phyloP scores from a whole-genome alignment of 805 yeast genomes.

The Metschnikowia picachoensis region DNA sequence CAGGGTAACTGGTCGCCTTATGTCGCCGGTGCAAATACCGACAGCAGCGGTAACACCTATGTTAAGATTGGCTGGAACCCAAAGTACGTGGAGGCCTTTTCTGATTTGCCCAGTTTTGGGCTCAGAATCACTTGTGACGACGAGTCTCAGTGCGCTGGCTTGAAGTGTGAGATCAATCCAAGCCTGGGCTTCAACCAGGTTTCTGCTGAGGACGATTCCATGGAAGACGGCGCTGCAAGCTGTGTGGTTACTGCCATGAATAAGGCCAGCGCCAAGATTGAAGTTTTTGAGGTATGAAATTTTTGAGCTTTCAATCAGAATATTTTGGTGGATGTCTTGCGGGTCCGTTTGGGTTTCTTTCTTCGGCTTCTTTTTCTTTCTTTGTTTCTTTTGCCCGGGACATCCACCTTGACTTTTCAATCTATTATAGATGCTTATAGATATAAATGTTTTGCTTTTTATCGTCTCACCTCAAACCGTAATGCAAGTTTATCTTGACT shows the following conservation, averaged over 20 bases:
- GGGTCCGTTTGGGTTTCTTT: not conserved
- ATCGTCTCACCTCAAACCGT: too few relatives aligned
- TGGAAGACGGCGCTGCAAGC: constrained; percentile 59
- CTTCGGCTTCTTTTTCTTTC: not conserved
- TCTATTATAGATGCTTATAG: too few relatives aligned
- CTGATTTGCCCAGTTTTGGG: constrained; percentile 63
- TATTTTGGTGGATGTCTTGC: not conserved
- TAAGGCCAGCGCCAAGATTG: constrained; percentile 63
- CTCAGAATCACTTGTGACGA: constrained; percentile 68
- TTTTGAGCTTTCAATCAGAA: not conserved
- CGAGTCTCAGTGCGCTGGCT: constrained; percentile 60
- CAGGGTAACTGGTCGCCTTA: constrained; percentile 92
- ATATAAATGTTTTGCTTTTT: too few relatives aligned
- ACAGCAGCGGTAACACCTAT: constrained; percentile 61
- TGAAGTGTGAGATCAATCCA: constrained; percentile 81
- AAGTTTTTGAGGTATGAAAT: constrained; percentile 46
- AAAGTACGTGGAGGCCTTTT: constrained; percentile 64
- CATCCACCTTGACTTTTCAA: not conserved
- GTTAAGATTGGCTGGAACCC: constrained; percentile 94
- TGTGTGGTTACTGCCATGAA: constrained; percentile 78
- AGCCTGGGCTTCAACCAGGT: constrained; percentile 57
- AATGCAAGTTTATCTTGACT: too few relatives aligned
- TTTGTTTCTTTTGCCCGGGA: not conserved
- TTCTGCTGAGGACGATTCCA: constrained; percentile 41
- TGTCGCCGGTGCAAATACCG: constrained; percentile 89